Base-by-base conservation (phyloP, 2,329 filamentous ascomycete genomes). In the Aspergillus thermomutatus region DNA sequence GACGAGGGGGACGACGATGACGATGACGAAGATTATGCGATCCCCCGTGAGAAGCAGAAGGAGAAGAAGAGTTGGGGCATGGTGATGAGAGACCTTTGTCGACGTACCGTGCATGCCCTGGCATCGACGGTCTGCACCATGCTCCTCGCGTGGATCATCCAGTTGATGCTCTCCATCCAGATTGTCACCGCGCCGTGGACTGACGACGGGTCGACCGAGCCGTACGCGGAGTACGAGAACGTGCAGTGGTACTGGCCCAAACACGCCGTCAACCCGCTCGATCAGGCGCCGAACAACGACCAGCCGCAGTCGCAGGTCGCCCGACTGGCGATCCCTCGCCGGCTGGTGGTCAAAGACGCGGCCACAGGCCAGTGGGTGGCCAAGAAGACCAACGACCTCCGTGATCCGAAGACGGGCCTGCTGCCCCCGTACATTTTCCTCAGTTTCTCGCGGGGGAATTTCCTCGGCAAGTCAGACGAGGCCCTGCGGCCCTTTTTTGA, bases 171-270 rank as follows among this genome's bases (percentile, higher is more conserved):
- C 2, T 55, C 58, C 6, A 14, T 53, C 9, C 37, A 60, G 17
- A 46, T 62, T 19, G 53, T 58, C 26, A 55, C 58, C 17, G 49
- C 59, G 4, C 58, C 60, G 11, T 60, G 55, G 56, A 55, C 19
- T n/a, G 56, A 60, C 25, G 54, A 49, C 25, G 52, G 49, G 14
- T 40, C 47, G 4, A 23, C 54, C 1, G 54, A 60, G 11, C n/a
- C 51, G 4, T 62, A 62, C 40, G 54, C 56, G 10, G 26, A 49
- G n/a, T 60, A 59, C 34, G 55, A 58, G 23, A 60, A 62, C 17
- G 52, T 56, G 1, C 50, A 59, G 17, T 63, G 60, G 60, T 41
- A 58, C 10, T 61, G 59, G 59, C 60, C 59, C 21, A 59, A 56
- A 27, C 60, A 63, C 21, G 60, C 60, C 1, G 47, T 59, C 50